Evolutionary conservation across 2,329 filamentous ascomycete species (phyloP), one percentile per base, ranked within the genome.

Genomic region (Lecanicillium sp.): DNA sequence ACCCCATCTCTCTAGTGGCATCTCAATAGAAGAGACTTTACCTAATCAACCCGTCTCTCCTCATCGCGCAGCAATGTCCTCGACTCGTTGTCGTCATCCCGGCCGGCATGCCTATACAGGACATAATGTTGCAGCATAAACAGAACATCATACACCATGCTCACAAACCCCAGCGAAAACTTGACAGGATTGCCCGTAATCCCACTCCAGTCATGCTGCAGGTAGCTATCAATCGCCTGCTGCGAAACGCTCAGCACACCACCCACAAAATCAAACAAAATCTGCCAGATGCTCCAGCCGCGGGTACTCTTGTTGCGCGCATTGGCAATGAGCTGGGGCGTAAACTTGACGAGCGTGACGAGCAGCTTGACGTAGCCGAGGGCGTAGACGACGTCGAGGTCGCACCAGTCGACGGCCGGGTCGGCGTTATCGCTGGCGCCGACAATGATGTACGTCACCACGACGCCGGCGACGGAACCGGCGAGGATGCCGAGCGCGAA

Each of bases 111-210:
- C 17, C 55, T 51, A 41, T 95, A 97, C 15, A 95, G 59, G 27
- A 89, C 65, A 52, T 89, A 97, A 61, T 97, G 92, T 64, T 98
- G 92, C 4, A 74, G 54, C 37, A 97, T 82, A 56, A 97, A 97
- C 35, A 95, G 69, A 22, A 84, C 46, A 56, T 97, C 90, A 58
- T 95, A 97, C 3, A 86, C 58, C 51, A 97, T 82, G 42, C 81
- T 87, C 33, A 95, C 77, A 54, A 94, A 90, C 12, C 86, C 84
- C 30, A 97, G 71, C 3, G 81, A 79, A 42, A 97, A 79, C 65
- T 97, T 98, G 50, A 92, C 82, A 1, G 88, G 87, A 58, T 97
- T 97, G 2, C 89, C 90, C 0, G 82, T 88, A 42, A 97, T 71
- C 17, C 90, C 92, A 34, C 81, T 84, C 89, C 90, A 96, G 64